Base-by-base conservation (phyloP, 2,329 filamentous ascomycete genomes). In the Dactylellina parvicollis region DNA sequence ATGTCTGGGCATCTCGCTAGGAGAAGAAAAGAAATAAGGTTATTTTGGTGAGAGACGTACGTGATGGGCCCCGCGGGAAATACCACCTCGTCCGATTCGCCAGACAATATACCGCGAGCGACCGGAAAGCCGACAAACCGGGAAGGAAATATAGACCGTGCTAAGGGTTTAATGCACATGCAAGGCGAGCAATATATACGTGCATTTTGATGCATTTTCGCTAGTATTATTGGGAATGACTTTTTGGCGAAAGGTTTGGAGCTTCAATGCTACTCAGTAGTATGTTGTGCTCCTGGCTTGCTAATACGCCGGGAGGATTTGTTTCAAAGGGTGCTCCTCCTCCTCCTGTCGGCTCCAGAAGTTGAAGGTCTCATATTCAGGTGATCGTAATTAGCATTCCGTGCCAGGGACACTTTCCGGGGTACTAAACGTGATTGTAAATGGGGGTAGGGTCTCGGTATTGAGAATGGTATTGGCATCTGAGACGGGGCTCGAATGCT, bases 311-410 rank as follows among this genome's bases (percentile, higher is more conserved):
- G 44, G 44, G 36, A 42, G 42, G 28, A 40, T 42, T 42, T 30
- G 22, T 59, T 34, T 24, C 24, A 32, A 16, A 22, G 44, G n/a
- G 24, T 10, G 10, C 30, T 30, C 18, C 18, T 26, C 24, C 1
- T 32, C 5, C 30, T 32, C 30, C 30, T 32, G 30, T 32, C 5
- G 30, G 30, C 30, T 32, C 30, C 36, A 16, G n/a, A 14, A 40
- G 7, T 30, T 28, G 46, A 52, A 54, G 49, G 10, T 36, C 34
- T 2, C 20, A 42, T 56, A 56, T 56, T 47, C 62, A 59, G 62
- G 62, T 59, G 62, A 67, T n/a, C n/a, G n/a, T 56, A 56, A 52
- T 66, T 57, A 47, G 42, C 44, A 67, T 67, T 59, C 62, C 54
- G 34, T 38, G 62, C 12, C 30, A 46, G 62, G 62, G 38, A 36